Percentiles rank a stretch among this genome's conserved stretches.
Evolutionary conservation across 371 early-diverging fungal species (phyloP).

Genomic region (Lichtheimia ramosa): DNA sequence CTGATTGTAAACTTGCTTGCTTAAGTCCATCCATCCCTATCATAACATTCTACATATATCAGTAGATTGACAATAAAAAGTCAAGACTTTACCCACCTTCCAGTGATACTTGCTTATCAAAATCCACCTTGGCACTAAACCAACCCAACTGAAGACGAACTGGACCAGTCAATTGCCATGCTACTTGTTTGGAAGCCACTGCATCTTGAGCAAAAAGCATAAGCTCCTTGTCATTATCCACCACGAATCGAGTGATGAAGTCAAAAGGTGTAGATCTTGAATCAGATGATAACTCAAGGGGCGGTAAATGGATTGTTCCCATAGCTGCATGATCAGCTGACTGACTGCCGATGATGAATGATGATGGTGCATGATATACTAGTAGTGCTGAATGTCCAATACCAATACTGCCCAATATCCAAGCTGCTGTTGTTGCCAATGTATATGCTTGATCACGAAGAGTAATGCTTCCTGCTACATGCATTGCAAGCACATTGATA

Average conservation of each 20-base stretch:
- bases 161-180: slow-evolving; percentile 38
- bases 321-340: slow-evolving; percentile 8
- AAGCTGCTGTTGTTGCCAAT: slow-evolving; percentile 19
- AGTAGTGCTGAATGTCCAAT: slow-evolving; percentile 18
- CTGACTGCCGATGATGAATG: neutral
- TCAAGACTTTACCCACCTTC: slow-evolving; percentile 27
- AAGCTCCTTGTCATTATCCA: slow-evolving; percentile 33
- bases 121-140: slow-evolving; percentile 16
- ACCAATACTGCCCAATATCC: slow-evolving; percentile 30
- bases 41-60: neutral
- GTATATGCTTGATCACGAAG: slow-evolving; percentile 22
- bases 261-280: slow-evolving; percentile 31
- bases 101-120: slow-evolving; percentile 30
- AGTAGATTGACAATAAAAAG: neutral
- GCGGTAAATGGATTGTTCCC: slow-evolving; percentile 39
- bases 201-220: slow-evolving; percentile 44
- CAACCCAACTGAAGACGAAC: slow-evolving; percentile 29
- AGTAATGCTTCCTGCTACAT: slow-evolving; percentile 35
- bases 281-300: slow-evolving; percentile 17
- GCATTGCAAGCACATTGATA: slow-evolving; percentile 31
- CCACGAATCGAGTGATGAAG: slow-evolving; percentile 38
- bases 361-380: slow-evolving; percentile 15
- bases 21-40: slow-evolving; percentile 51
- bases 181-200: slow-evolving; percentile 26
- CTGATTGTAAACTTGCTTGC: slow-evolving; percentile 29